phyloP scores from a whole-genome alignment of 2,329 filamentous ascomycete genomes.

The Neoscytalidium dimidiatum region DNA sequence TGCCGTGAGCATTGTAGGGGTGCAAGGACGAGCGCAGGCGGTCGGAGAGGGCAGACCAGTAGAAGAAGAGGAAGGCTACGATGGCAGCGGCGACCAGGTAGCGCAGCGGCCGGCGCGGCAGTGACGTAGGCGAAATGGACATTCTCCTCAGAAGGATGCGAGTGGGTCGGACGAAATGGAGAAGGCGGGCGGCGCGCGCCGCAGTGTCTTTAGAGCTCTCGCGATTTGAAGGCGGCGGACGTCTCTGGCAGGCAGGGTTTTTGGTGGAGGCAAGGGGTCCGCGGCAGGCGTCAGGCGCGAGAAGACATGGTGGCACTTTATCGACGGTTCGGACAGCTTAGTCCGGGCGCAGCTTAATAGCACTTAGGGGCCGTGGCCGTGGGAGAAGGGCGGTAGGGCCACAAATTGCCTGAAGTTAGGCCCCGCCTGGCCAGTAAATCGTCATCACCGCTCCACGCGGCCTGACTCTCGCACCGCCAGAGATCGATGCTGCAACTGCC shows the following conservation, averaged over 20 bases:
- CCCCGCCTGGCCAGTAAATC: slow-evolving; percentile 2
- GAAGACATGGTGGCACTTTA: slow-evolving; percentile 17
- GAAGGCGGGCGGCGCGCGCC: slow-evolving; percentile 19
- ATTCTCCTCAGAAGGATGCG: neutral
- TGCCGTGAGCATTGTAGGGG: neutral
- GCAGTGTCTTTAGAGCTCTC: slow-evolving; percentile 6
- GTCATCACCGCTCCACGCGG: slow-evolving; percentile 4
- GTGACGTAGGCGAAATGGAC: slow-evolving; percentile 20
- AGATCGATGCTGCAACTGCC: slow-evolving; percentile 4
- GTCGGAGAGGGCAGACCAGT: slow-evolving; percentile 13
- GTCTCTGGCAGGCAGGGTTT: neutral
- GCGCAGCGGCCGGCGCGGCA: slow-evolving; percentile 19
- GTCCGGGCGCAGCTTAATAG: neutral
- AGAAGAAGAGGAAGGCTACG: slow-evolving; percentile 10
- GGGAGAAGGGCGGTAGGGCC: slow-evolving; percentile 7
- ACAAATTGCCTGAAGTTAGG: slow-evolving; percentile 5
- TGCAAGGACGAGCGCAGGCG: slow-evolving; percentile 3
- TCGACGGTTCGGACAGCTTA: neutral
- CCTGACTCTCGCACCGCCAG: slow-evolving; percentile 14
- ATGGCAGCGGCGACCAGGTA: slow-evolving; percentile 18
- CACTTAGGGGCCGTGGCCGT: slow-evolving; percentile 4
- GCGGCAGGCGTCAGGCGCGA: slow-evolving; percentile 12
- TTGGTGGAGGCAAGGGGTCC: slow-evolving; percentile 15
- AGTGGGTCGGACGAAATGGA: neutral
- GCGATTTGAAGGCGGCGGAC: neutral